Evolutionary conservation across 78 protist genomes (phyloP).

Genomic region (Dictyostelium discoideum): DNA sequence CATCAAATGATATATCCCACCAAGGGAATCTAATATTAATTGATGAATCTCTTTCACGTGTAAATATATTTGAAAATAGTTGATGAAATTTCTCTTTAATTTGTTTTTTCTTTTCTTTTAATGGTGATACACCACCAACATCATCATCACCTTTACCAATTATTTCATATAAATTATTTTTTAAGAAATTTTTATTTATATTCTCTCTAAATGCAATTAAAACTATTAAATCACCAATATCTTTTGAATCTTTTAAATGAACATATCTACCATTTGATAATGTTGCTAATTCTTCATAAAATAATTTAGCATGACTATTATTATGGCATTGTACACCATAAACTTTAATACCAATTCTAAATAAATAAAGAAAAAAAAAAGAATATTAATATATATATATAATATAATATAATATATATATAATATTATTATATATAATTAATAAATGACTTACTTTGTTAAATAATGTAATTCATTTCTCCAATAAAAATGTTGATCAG

Average conservation of each 20-base stretch:
- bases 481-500: constrained; percentile 81
- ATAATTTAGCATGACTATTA: constrained; percentile 70
- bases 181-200: neutral
- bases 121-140: neutral
- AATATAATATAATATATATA: neutral
- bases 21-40: constrained; percentile 49
- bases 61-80: constrained; percentile 1
- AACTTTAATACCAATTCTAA: constrained; percentile 52
- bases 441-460: constrained; percentile 17
- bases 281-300: constrained; percentile 80
- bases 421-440: neutral
- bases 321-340: constrained; percentile 63
- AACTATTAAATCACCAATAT: constrained; percentile 29
- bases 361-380: neutral
- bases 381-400: neutral
- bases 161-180: neutral
- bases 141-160: neutral
- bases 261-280: constrained; percentile 66
- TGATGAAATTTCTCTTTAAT: neutral
- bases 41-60: constrained; percentile 43
- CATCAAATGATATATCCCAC: constrained; percentile 75
- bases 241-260: constrained; percentile 30
- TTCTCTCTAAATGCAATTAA: constrained; percentile 38
- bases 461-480: constrained; percentile 60
- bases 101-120: neutral